A percentile compares a stretch with the other conserved stretches of the same genome.
These are phyloP conservation scores for Neonectria neomacrospora DNA, from an alignment of 2,329 filamentous ascomycete species.

Conservation along the genomic window DNA sequence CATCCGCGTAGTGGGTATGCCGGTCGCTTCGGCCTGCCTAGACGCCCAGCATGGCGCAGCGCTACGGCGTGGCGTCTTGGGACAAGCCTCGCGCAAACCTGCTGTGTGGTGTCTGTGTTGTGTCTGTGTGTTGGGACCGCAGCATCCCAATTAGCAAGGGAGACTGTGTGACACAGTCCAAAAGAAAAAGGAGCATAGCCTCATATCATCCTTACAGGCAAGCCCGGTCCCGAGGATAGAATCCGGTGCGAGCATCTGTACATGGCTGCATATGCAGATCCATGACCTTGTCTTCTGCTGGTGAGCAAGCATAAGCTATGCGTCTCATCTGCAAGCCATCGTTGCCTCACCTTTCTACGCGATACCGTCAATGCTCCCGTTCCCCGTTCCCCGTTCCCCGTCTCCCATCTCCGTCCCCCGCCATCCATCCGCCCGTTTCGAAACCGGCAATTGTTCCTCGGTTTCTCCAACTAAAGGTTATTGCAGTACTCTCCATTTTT, in stretches of 20 bases:
- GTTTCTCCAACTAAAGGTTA: conserved; percentile 21
- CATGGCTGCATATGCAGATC: neutral
- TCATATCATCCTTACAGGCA: neutral
- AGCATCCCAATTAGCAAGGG: neutral
- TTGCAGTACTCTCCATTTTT: neutral
- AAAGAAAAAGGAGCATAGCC: conserved; percentile 7
- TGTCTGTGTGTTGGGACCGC: conserved; percentile 1
- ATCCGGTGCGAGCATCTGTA: neutral
- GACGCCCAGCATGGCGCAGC: conserved; percentile 14
- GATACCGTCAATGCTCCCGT: conserved; percentile 1
- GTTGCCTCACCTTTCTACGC: conserved; percentile 10
- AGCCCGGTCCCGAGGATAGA: neutral
- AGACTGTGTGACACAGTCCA: conserved; percentile 3
- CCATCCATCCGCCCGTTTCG: conserved; percentile 11
- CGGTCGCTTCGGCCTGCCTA: conserved; percentile 17
- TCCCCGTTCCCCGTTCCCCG: conserved; percentile 2
- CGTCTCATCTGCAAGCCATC: conserved; percentile 38
- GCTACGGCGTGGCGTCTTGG: conserved; percentile 6
- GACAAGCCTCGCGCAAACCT: neutral
- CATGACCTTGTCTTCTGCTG: conserved; percentile 6
- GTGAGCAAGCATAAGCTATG: conserved; percentile 23
- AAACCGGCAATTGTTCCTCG: conserved; percentile 22
- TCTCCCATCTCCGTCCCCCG: conserved; percentile 6
- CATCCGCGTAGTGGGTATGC: conserved; percentile 18
- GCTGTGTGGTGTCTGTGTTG: neutral